Percentiles rank a stretch among this genome's conserved stretches.
These are phyloP conservation scores for Phytophthora crassamura DNA, from an alignment of 352 stramenopile species.

Conservation along the genomic window DNA sequence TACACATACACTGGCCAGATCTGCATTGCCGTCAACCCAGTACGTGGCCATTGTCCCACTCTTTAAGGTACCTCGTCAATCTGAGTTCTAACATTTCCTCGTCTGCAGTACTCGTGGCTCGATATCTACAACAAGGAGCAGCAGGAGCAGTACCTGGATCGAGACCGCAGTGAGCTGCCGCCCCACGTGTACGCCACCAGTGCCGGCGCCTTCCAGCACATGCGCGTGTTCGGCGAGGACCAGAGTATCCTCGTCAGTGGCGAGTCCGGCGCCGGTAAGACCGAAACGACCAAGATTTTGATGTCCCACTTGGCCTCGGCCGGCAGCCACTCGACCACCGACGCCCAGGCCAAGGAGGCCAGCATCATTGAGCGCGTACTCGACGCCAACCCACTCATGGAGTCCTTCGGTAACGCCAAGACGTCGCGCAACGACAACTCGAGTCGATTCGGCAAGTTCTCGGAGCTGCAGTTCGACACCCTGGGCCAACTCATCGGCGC, in stretches of 20 bases:
- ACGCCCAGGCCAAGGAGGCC: slow-evolving; percentile 50
- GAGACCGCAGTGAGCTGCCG: slow-evolving; percentile 71
- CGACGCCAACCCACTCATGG: slow-evolving; percentile 87
- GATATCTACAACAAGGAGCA: slow-evolving; percentile 89
- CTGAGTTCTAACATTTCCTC: slow-evolving; percentile 9
- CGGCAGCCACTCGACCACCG: slow-evolving; percentile 45
- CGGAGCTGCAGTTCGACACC: slow-evolving; percentile 95
- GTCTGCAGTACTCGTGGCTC: slow-evolving; percentile 89
- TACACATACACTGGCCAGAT: slow-evolving; percentile 98
- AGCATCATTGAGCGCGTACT: slow-evolving; percentile 87
- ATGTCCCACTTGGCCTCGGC: slow-evolving; percentile 93
- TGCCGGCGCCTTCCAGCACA: slow-evolving; percentile 81
- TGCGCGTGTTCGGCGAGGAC: slow-evolving; percentile 83
- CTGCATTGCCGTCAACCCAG: slow-evolving; percentile 97
- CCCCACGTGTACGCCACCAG: slow-evolving; percentile 88
- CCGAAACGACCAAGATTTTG: slow-evolving; percentile 96
- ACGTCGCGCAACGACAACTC: slow-evolving; percentile 97
- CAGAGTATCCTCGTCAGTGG: slow-evolving; percentile 89
- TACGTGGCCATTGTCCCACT: slow-evolving; percentile 51
- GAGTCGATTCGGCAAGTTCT: slow-evolving; percentile 96
- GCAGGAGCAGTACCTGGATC: slow-evolving; percentile 81
- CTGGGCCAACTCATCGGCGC: slow-evolving; percentile 84
- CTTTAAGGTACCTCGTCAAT: neutral
- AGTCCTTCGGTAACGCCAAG: slow-evolving; percentile 97
- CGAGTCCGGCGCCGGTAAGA: slow-evolving; percentile 96